Conservation (phyloP, 1,284 basidiomycete genomes). For the Fomes fomentarius region DNA sequence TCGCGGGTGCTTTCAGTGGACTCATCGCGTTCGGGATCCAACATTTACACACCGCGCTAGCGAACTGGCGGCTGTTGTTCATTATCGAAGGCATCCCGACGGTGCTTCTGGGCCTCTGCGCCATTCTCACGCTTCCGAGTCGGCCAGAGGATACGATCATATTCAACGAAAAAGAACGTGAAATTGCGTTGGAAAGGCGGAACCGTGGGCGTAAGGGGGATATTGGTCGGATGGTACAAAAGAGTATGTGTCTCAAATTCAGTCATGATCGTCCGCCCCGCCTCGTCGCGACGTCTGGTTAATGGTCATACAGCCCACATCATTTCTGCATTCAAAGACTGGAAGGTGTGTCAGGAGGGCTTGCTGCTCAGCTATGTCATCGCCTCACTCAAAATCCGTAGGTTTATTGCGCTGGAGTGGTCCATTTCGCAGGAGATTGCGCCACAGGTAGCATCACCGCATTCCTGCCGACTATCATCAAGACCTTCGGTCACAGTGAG, state of each 20-base stretch:
- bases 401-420: slow-evolving; percentile 66
- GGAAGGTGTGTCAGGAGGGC: slow-evolving; percentile 66
- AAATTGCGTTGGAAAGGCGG: slow-evolving; percentile 73
- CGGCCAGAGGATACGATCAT: slow-evolving; percentile 78
- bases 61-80: slow-evolving; percentile 73
- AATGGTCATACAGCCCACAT: slow-evolving; percentile 64
- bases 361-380: too few species aligned
- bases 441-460: slow-evolving; percentile 80
- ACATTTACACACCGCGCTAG: slow-evolving; percentile 51
- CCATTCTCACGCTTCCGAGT: slow-evolving; percentile 71
- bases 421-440: slow-evolving; percentile 81
- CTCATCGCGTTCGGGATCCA: slow-evolving; percentile 77
- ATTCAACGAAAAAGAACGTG: slow-evolving; percentile 73
- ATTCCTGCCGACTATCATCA: slow-evolving; percentile 85
- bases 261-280: too few species aligned
- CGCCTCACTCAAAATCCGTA: too few species aligned
- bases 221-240: slow-evolving; percentile 64
- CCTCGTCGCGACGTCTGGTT: too few species aligned
- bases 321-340: slow-evolving; percentile 67
- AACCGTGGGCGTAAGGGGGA: slow-evolving; percentile 73
- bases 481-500: slow-evolving; percentile 64
- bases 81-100: slow-evolving; percentile 79
- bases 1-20: slow-evolving; percentile 79
- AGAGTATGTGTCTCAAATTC: slow-evolving; percentile 44
- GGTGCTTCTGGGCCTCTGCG: slow-evolving; percentile 67